phyloP scores from a whole-genome alignment of 441 rosid species.

The Omphalea diandra region DNA sequence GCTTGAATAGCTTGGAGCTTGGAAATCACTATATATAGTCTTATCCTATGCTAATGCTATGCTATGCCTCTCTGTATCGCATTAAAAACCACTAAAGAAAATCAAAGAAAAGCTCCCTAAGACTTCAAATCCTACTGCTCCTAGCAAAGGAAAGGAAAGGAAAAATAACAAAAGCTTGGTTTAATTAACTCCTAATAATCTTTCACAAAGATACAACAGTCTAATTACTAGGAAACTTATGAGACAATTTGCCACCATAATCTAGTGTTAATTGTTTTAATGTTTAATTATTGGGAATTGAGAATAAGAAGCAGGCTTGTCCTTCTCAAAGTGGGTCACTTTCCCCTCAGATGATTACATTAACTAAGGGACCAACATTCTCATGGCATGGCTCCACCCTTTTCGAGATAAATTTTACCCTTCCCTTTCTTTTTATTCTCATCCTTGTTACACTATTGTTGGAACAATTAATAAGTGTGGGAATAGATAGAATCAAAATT shows the following conservation, averaged over 20 bases:
- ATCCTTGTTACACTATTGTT: neutral
- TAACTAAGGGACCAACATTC: conserved; percentile 45
- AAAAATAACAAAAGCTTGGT: conserved; percentile 4
- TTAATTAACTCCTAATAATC: neutral
- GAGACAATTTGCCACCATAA: neutral
- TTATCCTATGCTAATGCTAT: conserved; percentile 2
- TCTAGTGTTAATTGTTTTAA: neutral
- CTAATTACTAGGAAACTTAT: neutral
- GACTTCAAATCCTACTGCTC: neutral
- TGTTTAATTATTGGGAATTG: conserved; percentile 29
- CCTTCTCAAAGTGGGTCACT: conserved; percentile 36
- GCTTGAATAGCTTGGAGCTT: too few species aligned
- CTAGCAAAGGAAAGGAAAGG: conserved; percentile 1
- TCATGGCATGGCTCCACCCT: conserved; percentile 36
- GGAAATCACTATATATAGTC: neutral
- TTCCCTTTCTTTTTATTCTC: conserved; percentile 4
- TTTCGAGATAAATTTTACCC: conserved; percentile 21
- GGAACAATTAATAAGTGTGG: too few species aligned
- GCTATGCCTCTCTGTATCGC: neutral
- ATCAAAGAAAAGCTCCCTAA: neutral
- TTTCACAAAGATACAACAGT: neutral
- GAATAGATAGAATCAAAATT: neutral
- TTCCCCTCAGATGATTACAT: conserved; percentile 35
- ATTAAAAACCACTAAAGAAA: neutral
- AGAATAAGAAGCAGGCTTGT: conserved; percentile 15